Evolutionary conservation across 2,329 filamentous ascomycete genomes (phyloP), one percentile per base, ranked within the genome.

Genomic region (Lasiodiplodia sp.): DNA sequence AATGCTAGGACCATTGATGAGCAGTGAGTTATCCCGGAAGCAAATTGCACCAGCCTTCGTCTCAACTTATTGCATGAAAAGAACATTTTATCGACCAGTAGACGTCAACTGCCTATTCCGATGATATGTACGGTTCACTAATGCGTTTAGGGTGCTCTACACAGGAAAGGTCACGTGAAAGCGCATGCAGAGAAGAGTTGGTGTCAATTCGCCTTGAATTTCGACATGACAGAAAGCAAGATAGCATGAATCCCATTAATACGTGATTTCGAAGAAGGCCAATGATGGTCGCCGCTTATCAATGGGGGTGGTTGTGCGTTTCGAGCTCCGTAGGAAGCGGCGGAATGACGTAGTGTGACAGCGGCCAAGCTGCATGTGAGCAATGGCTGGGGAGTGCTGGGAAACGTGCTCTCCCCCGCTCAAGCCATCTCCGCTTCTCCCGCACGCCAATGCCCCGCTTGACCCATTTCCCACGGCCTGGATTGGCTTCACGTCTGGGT

Each of bases 341-440:
- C 58, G 58, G 44, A 44, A 52, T 64, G 60, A 64, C 60, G 60
- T 64, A 44, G 40, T 16, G n/a, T 52, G n/a, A 52, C 60, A 49
- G 23, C 16, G 38, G 60, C 60, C 47, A 18, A 25, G 52, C 2
- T 23, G 21, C 23, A 44, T 60, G 57, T 60, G 60, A 64, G 28
- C 60, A 64, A 64, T 64, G 31, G 60, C 51, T 23, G 34, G n/a
- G 18, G 21, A 52, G 60, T 34, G 11, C 60, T 18, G 12, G 44
- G 16, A 16, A 62, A 62, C 57, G 57, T 62, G 57, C 56, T 44
- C 56, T 44, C 28, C 56, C 56, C 56, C 56, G 37, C 57, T 1
- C 16, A 31, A 21, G n/a, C 40, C 12, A 23, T 49, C 34, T 62
- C 57, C 57, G 57, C 38, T 60, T 21, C 37, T 60, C 34, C 56